These are phyloP conservation scores for Aspergillus spinulosporus DNA, from an alignment of 2,329 filamentous ascomycete species.

Conservation along the genomic window DNA sequence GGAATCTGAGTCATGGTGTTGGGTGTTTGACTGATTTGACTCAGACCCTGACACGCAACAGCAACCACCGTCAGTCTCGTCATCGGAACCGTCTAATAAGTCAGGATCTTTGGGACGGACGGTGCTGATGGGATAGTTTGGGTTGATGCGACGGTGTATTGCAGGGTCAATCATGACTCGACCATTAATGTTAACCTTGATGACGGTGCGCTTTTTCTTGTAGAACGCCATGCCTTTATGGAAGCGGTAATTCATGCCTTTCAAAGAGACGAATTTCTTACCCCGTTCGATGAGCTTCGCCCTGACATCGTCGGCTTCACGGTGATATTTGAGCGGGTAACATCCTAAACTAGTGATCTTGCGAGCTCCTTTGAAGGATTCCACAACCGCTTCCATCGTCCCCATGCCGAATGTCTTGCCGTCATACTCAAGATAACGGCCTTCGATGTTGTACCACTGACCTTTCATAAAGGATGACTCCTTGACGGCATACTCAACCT, in stretches of 20 bases:
- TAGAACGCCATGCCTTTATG: slow-evolving; percentile 83
- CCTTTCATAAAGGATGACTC: slow-evolving; percentile 69
- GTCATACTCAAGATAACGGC: slow-evolving; percentile 77
- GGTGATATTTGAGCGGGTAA: slow-evolving; percentile 80
- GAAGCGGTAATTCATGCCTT: slow-evolving; percentile 78
- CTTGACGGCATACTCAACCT: slow-evolving; percentile 73
- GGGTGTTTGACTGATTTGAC: slow-evolving; percentile 41
- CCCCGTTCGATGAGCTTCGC: slow-evolving; percentile 73
- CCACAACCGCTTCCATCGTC: slow-evolving; percentile 67
- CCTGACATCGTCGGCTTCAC: slow-evolving; percentile 65
- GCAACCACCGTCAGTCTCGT: slow-evolving; percentile 45
- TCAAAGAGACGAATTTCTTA: slow-evolving; percentile 78
- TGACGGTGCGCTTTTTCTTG: slow-evolving; percentile 72
- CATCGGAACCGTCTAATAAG: slow-evolving; percentile 51
- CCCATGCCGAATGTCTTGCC: slow-evolving; percentile 82
- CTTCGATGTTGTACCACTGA: slow-evolving; percentile 74
- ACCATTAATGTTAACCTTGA: slow-evolving; percentile 85
- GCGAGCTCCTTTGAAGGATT: slow-evolving; percentile 74
- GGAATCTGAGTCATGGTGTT: slow-evolving; percentile 35
- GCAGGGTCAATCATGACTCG: slow-evolving; percentile 85
- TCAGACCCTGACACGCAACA: slow-evolving; percentile 40
- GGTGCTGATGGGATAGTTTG: slow-evolving; percentile 76
- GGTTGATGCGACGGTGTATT: slow-evolving; percentile 79
- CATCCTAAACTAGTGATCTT: slow-evolving; percentile 77
- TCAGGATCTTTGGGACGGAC: slow-evolving; percentile 72